Base-by-base conservation (phyloP, 305 asterid species). In the Ilex paraguariensis region DNA sequence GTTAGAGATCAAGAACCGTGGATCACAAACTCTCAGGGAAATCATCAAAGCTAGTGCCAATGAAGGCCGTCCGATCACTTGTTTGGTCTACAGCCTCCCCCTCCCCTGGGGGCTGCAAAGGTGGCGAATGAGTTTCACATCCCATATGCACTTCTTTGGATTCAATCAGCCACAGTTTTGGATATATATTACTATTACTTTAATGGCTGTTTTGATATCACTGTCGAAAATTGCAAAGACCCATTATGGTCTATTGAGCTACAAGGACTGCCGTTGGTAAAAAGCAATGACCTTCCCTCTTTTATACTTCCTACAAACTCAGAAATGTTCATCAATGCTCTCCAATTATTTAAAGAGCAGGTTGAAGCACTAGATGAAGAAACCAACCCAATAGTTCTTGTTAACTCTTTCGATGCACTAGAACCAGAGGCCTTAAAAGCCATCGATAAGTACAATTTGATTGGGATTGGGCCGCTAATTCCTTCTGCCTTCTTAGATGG, bases 81-180 rank as follows among this genome's bases (percentile, higher is more conserved):
- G 28, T 21, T 21, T 21, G 28, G 28, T 21, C 28, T 21, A 21
- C 28, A 21, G 28, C 28, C 28, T 21, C 28, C 28, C 1, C 28
- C 28, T 21, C 28, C 2, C 1, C 28, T 21, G 28, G 28, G n/a
- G n/a, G 28, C 28, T 21, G 28, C 28, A 1, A 1, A 21, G 28
- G 28, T 21, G 28, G 28, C 28, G 28, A 1, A 2, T 64, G 80
- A 62, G 5, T 15, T 63, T 30, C 56, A 75, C 62, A 54, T 83
- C 42, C 83, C 82, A 8, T 51, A 68, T 12, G 80, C 83, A 0
- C 79, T 86, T 7, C 77, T 86, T 13, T 86, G 94, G 90, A 69
- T 75, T 42, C 84, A 83, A 68, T 84, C 87, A 0, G 86, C 88
- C 48, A 61, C 85, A 7, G 83, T 83, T 10, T 62, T 83, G 30